phyloP scores from a whole-genome alignment of 805 yeast genomes.

The Starmerella tilneyi region DNA sequence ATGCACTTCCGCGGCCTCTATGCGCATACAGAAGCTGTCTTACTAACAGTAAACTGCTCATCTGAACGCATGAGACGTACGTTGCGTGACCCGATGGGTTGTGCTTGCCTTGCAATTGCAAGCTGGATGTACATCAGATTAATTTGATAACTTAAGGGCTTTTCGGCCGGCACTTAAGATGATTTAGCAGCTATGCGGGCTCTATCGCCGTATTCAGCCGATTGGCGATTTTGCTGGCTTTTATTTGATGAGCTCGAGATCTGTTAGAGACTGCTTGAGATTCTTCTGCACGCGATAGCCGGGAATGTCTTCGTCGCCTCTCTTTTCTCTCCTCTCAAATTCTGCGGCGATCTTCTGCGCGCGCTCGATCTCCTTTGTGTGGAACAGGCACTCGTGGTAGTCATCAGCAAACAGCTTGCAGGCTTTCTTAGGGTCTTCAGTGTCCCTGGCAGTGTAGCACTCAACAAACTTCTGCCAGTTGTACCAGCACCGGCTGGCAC shows the following conservation, averaged over 20 bases:
- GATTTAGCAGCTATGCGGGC: too few species aligned
- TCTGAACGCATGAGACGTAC: too few species aligned
- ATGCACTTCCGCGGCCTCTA: constrained; percentile 4
- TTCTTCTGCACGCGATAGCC: constrained; percentile 18
- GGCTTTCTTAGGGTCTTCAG: constrained; percentile 28
- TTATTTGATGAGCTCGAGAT: constrained; percentile 19
- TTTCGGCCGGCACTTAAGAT: too few species aligned
- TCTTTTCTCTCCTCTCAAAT: constrained; percentile 22
- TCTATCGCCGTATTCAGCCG: not conserved
- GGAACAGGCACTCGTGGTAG: constrained; percentile 43
- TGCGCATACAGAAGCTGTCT: constrained; percentile 1
- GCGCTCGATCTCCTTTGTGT: constrained; percentile 35
- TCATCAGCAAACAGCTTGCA: constrained; percentile 40
- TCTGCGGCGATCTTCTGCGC: constrained; percentile 28
- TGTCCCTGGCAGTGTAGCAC: constrained; percentile 38
- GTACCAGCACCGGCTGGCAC: constrained; percentile 39
- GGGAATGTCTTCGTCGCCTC: constrained; percentile 25
- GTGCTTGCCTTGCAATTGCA: too few species aligned
- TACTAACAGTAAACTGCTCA: constrained; percentile 3
- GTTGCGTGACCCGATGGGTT: too few species aligned
- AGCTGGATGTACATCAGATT: too few species aligned
- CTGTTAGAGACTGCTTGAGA: constrained; percentile 22
- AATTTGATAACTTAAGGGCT: too few species aligned
- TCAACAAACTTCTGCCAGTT: constrained; percentile 41
- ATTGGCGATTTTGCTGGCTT: not conserved